Percentiles rank a stretch among this genome's conserved stretches.
Conservation (phyloP, 2,329 filamentous ascomycete genomes). For the Phialophora verrucosa region DNA sequence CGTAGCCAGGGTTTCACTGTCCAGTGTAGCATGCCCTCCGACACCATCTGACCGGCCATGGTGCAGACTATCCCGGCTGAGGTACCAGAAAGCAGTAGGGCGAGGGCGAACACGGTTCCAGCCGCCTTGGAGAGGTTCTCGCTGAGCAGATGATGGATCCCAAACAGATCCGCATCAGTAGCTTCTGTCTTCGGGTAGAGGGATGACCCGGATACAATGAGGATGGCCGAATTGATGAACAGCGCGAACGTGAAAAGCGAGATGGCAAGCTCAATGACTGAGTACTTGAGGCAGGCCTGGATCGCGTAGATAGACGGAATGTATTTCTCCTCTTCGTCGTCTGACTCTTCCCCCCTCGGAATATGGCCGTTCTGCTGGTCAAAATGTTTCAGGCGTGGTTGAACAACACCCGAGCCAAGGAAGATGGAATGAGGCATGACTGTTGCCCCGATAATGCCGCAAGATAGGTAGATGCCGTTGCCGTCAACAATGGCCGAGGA, state of each 20-base stretch:
- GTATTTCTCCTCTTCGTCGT: conserved; percentile 65
- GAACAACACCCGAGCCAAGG: conserved; percentile 62
- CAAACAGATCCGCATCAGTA: conserved; percentile 76
- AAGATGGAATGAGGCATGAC: conserved; percentile 68
- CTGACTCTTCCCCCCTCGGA: conserved; percentile 25
- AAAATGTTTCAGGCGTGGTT: conserved; percentile 58
- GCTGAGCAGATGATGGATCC: conserved; percentile 76
- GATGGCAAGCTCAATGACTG: conserved; percentile 70
- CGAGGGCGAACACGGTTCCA: conserved; percentile 82
- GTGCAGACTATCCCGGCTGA: conserved; percentile 82
- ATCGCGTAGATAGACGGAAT: conserved; percentile 75
- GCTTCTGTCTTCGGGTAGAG: conserved; percentile 69
- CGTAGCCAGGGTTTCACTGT: conserved; percentile 76
- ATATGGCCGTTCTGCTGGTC: conserved; percentile 49
- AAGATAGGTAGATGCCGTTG: conserved; percentile 61
- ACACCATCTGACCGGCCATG: conserved; percentile 87
- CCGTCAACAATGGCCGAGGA: conserved; percentile 59
- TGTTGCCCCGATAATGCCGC: conserved; percentile 59
- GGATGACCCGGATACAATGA: conserved; percentile 80
- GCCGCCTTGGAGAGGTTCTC: conserved; percentile 73
- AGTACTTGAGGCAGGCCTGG: conserved; percentile 73
- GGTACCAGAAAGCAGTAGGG: conserved; percentile 77
- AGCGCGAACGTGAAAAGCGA: conserved; percentile 82
- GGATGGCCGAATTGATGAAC: conserved; percentile 82
- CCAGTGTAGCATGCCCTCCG: conserved; percentile 81